A percentile compares a stretch with the other conserved stretches of the same genome.
These are phyloP conservation scores for Trichoderma gracile DNA, from an alignment of 2,329 filamentous ascomycete genomes.

Conservation along the genomic window DNA sequence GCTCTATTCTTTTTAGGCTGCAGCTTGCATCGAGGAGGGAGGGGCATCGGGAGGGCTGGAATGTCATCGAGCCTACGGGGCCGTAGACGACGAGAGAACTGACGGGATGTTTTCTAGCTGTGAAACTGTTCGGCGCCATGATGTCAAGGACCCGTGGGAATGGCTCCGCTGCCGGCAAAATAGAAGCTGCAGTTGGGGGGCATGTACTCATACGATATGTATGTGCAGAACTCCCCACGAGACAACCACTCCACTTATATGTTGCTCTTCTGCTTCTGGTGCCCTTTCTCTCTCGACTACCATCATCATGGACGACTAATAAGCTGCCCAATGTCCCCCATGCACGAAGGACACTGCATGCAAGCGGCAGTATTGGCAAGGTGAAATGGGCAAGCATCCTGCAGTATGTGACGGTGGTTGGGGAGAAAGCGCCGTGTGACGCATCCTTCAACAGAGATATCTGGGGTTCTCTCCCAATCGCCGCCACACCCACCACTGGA, in stretches of 20 bases:
- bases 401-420: background rate
- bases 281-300: too few species aligned
- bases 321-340: too few species aligned
- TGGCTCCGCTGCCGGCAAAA: conserved; percentile 19
- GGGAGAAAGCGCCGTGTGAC: background rate
- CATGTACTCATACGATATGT: too few species aligned
- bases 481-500: background rate
- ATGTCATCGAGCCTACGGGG: conserved; percentile 10
- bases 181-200: background rate
- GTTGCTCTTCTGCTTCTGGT: too few species aligned
- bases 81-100: conserved; percentile 7
- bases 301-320: too few species aligned
- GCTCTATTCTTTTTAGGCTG: background rate
- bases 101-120: background rate
- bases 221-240: background rate
- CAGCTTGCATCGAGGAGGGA: background rate
- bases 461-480: background rate
- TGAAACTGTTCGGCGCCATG: conserved; percentile 7
- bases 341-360: too few species aligned
- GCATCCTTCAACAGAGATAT: background rate
- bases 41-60: background rate
- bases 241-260: too few species aligned
- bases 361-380: too few species aligned
- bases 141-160: conserved; percentile 19
- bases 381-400: too few species aligned